Evolutionary conservation across 805 yeast species (phyloP), one percentile per base, ranked within the genome.

Genomic region (Suhomyces vadensis): DNA sequence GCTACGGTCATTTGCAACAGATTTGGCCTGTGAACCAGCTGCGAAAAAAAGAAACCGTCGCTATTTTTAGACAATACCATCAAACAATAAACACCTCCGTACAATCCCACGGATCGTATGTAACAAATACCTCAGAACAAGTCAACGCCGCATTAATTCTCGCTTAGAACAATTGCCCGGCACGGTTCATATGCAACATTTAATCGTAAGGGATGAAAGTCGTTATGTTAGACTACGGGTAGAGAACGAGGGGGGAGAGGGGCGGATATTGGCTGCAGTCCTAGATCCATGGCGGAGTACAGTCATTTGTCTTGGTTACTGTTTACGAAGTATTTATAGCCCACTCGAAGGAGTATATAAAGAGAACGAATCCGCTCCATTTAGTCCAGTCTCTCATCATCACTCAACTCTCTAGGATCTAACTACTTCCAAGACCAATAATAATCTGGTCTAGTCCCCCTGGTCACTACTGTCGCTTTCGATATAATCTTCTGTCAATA

Each of bases 11-110:
- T 23, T 37, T 24, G 33, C 17, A 10, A 37, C 40, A 26, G 26
- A 24, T 37, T 37, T n/a, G 40, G 20, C 17, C 24, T 16, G 22
- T 16, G 17, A 37, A 31, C 40, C 40, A 25, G 40, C 40, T 13
- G 24, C 24, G n/a, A 20, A 21, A 5, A 35, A 22, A 35, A 35
- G 11, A 21, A 13, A 4, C 17, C 6, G 4, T 16, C 20, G 29
- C 27, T 14, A 39, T 39, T 29, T 29, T 16, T 29, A 29, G 33
- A 29, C 33, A 8, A 11, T 29, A 20, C 33, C 4, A 10, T 8
- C 19, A 14, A 29, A 29, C 33, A 16, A 29, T 29, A 3, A 17
- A 6, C 7, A 6, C 33, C 9, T 29, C 20, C 33, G 33, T 14
- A 29, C 14, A 29, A 29, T 29, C n/a, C 14, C 33, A 14, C 19